Evolutionary conservation across 2,329 filamentous ascomycete species (phyloP), one percentile per base, ranked within the genome.

Genomic region (Ophiocordyceps sinensis): DNA sequence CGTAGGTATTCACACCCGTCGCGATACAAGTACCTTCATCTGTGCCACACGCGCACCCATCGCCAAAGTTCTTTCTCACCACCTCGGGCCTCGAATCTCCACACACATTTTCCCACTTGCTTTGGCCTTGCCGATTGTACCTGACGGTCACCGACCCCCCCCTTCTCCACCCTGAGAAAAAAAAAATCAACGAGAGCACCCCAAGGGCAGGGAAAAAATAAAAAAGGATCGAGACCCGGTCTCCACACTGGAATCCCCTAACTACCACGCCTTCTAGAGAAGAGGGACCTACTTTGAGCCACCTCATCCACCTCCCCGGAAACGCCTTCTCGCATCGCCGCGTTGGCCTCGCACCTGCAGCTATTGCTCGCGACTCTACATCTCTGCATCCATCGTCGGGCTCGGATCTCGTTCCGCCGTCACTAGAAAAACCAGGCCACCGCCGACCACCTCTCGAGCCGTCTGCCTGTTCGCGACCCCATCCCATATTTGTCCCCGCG

Each of bases 161-260:
- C n/a, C 37, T 12, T 48, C 44, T 38, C 28, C 28, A 30, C 19
- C 34, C 17, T 21, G 23, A 42, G 10, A 28, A 39, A 45, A 19
- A 19, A 44, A 48, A 47, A 52, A 52, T 39, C 19, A 38, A 19
- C 41, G 39, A 38, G 35, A 37, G 34, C 39, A 42, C 26, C 28
- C 26, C 37, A 31, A 40, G 35, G 40, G 28, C 37, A 38, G 36
- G 32, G 15, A 39, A 39, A 40, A 59, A 56, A 59, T 60, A 56
- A 47, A 48, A 60, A 62, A 62, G 58, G 54, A 58, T 56, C 56
- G 51, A 61, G 62, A 60, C 56, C 61, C 61, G 57, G 53, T 65
- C 63, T 62, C 64, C 64, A 66, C 64, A 60, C 58, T 56, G 53
- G 39, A 61, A 61, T 65, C 60, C 62, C 62, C 62, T 61, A 60